Percentiles rank a stretch among this genome's conserved stretches.
phyloP scores from a whole-genome alignment of 345 rosid species.

The Sonneratia alba region DNA sequence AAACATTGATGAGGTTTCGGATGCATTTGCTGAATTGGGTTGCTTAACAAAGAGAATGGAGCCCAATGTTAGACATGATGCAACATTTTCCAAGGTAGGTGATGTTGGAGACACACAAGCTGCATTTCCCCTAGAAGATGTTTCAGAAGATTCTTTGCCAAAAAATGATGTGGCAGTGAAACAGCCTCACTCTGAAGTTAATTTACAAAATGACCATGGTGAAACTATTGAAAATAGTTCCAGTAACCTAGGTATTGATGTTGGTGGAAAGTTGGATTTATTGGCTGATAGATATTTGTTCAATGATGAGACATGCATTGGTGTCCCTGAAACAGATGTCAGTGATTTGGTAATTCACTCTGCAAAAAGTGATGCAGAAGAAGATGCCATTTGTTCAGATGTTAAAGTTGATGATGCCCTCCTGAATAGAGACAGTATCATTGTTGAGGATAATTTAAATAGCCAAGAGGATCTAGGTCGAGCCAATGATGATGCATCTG shows the following conservation, averaged over 20 bases:
- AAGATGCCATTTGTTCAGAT: constrained; percentile 27
- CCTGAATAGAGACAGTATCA: not conserved
- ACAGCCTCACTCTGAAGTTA: constrained; percentile 29
- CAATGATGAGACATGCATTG: constrained; percentile 8
- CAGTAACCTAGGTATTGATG: not conserved
- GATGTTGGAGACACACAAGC: constrained; percentile 26
- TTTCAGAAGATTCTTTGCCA: constrained; percentile 11
- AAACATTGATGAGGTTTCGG: constrained; percentile 37
- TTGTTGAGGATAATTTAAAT: not conserved
- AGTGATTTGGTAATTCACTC: constrained; percentile 19
- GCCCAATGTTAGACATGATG: constrained; percentile 36
- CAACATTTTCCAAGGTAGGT: constrained; percentile 24
- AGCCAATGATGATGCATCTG: not conserved
- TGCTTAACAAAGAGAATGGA: constrained; percentile 67
- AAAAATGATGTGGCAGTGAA: constrained; percentile 29
- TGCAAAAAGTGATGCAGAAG: constrained; percentile 22
- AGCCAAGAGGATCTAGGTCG: constrained; percentile 1
- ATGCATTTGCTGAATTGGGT: constrained; percentile 58
- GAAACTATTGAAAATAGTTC: constrained; percentile 18
- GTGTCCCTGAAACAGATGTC: constrained; percentile 19
- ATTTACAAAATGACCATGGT: constrained; percentile 20
- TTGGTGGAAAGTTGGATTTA: constrained; percentile 5
- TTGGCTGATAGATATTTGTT: not conserved
- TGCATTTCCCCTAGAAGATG: constrained; percentile 12
- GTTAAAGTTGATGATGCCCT: constrained; percentile 24